Evolutionary conservation across 768 basidiomycete species (phyloP).

Genomic region (Hirschioporus abietinus): DNA sequence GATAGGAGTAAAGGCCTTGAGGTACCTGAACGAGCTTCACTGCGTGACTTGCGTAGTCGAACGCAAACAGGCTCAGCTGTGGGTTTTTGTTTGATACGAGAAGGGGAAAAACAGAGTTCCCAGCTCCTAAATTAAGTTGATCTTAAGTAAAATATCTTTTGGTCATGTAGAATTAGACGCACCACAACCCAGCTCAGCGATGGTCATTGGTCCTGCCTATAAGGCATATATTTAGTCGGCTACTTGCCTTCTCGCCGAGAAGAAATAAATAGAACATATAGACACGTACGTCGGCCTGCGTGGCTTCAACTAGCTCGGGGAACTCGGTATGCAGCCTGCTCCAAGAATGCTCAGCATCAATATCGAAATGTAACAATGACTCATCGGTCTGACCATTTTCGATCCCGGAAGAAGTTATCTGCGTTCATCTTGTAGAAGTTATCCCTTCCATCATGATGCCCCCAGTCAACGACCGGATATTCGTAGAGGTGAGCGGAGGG

Average conservation of each 20-base stretch:
- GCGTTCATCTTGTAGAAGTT: constrained; percentile 86
- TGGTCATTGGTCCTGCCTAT: constrained; percentile 70
- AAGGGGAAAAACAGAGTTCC: constrained; percentile 92
- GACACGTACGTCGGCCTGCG: constrained; percentile 53
- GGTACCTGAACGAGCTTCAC: constrained; percentile 81
- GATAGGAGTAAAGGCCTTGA: not conserved
- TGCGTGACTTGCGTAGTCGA: constrained; percentile 88
- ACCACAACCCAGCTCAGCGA: constrained; percentile 94
- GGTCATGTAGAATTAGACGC: constrained; percentile 16
- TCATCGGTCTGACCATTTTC: constrained; percentile 65
- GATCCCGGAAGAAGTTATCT: constrained; percentile 88
- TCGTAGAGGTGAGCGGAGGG: not conserved
- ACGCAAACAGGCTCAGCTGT: constrained; percentile 65
- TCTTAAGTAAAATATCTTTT: constrained; percentile 1
- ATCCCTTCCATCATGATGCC: constrained; percentile 52
- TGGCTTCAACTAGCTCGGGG: constrained; percentile 72
- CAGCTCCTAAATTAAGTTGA: constrained; percentile 61
- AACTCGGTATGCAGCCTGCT: constrained; percentile 89
- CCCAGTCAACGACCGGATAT: too few relatives aligned
- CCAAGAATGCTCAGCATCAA: not conserved
- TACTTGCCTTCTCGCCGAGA: not conserved
- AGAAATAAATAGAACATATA: not conserved
- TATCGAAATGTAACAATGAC: not conserved
- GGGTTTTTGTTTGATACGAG: constrained; percentile 81
- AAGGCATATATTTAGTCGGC: constrained; percentile 3